Base-by-base conservation (phyloP, 2,329 filamentous ascomycete species). In the Colletotrichum sp. region DNA sequence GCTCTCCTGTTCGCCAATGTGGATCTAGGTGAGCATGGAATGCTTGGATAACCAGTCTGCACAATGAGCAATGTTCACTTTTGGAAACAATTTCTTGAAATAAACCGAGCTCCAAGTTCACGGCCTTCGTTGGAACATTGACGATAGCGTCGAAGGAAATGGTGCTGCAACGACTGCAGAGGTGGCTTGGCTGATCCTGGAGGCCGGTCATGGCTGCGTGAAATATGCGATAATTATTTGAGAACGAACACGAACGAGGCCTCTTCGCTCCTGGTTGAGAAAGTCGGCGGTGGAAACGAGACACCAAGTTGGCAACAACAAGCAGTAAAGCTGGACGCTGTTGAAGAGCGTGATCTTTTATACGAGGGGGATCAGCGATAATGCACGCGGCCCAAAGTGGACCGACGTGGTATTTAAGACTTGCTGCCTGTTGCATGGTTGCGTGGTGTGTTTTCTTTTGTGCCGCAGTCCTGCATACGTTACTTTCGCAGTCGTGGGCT, bases 221-320 rank as follows among this genome's bases (percentile, higher is more conserved):
- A 13, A n/a, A 9, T 2, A 12, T 12, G 39, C 39, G 39, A 48
- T n/a, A n/a, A 19, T 48, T 19, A 11, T n/a, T 48, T 48, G 0
- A 48, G 39, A n/a, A 11, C n/a, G 19, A 11, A 0, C 39, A 48
- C 9, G 39, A n/a, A 48, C 19, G 19, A n/a, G 0, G 0, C 5
- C 39, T n/a, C 19, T 48, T 48, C 19, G 19, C 19, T 48, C 11
- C n/a, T 0, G 44, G 19, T 13, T 13, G 19, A 48, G 39, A 8
- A 22, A 7, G 19, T 13, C 11, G 44, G 1, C 5, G 11, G 19
- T 22, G n/a, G 6, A 13, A 52, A 13, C 4, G n/a, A 22, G 2
- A 7, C 12, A 22, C 0, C 0, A 13, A 22, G 1, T 13, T 52
- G 2, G n/a, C 6, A 52, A 52, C 6, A 48, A 13, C 3, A 13